phyloP scores from a whole-genome alignment of 495 filamentous ascomycete genomes.

The Penicillium herquei region DNA sequence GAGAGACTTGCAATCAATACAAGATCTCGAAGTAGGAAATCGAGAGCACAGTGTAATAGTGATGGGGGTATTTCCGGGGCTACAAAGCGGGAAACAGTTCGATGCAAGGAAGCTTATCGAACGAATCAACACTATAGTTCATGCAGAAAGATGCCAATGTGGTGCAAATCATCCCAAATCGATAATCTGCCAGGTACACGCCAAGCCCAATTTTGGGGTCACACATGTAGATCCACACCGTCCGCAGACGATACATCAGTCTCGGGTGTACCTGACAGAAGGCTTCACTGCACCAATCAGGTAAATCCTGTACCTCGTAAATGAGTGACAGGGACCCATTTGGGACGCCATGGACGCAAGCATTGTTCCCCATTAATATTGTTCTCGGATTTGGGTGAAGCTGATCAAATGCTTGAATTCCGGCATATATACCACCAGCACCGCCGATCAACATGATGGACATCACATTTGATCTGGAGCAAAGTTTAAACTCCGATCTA shows the following conservation, averaged over 20 bases:
- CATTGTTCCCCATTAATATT: slow-evolving; percentile 19
- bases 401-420: neutral
- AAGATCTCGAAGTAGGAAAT: too few species aligned
- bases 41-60: too few species aligned
- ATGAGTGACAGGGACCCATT: too few species aligned
- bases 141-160: too few species aligned
- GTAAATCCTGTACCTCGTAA: neutral
- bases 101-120: too few species aligned
- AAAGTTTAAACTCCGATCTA: neutral
- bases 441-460: slow-evolving; percentile 1
- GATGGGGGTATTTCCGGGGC: too few species aligned
- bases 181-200: neutral
- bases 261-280: slow-evolving; percentile 8
- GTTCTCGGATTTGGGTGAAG: slow-evolving; percentile 12
- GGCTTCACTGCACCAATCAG: slow-evolving; percentile 1
- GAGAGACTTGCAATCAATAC: too few species aligned
- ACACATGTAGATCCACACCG: neutral
- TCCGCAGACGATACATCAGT: slow-evolving; percentile 16
- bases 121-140: too few species aligned
- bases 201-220: neutral
- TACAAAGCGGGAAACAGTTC: too few species aligned
- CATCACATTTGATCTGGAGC: neutral
- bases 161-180: too few species aligned
- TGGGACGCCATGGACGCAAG: slow-evolving; percentile 16
- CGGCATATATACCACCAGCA: slow-evolving; percentile 2